Conservation (phyloP, 768 basidiomycete genomes). For the Termitomyces sp. region DNA sequence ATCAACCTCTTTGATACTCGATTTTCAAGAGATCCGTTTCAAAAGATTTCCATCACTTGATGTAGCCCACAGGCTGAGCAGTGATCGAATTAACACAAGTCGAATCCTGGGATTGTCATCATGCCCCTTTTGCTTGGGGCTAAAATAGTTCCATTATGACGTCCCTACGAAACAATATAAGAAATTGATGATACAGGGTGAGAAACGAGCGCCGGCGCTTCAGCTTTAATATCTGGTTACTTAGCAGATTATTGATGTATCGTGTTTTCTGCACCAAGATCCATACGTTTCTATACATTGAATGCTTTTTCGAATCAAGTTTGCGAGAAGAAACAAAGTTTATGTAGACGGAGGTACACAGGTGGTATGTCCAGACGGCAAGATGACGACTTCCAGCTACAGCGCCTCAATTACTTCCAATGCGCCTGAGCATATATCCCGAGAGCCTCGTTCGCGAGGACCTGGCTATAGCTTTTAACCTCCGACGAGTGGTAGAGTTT, state of each 20-base stretch:
- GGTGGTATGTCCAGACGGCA: neutral
- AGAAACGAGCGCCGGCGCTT: too few relatives aligned
- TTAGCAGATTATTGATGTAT: neutral
- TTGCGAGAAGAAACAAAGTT: neutral
- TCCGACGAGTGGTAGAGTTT: conserved; percentile 48
- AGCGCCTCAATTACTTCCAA: conserved; percentile 30
- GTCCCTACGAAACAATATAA: too few relatives aligned
- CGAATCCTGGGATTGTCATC: too few relatives aligned
- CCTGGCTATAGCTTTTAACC: conserved; percentile 46
- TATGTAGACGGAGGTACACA: neutral
- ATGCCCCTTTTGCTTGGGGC: too few relatives aligned
- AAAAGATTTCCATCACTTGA: too few relatives aligned
- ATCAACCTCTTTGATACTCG: too few relatives aligned
- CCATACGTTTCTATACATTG: neutral
- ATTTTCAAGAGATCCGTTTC: too few relatives aligned
- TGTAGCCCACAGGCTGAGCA: too few relatives aligned
- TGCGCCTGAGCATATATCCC: conserved; percentile 48
- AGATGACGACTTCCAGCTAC: neutral
- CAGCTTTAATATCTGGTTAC: neutral
- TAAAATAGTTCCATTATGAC: too few relatives aligned
- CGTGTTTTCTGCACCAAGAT: neutral
- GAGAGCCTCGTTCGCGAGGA: conserved; percentile 44
- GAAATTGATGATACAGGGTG: too few relatives aligned
- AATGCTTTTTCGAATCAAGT: neutral
- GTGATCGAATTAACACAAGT: too few relatives aligned